Evolutionary conservation across 257 asterid species (phyloP).

Genomic region (Solanum tarapatanum): DNA sequence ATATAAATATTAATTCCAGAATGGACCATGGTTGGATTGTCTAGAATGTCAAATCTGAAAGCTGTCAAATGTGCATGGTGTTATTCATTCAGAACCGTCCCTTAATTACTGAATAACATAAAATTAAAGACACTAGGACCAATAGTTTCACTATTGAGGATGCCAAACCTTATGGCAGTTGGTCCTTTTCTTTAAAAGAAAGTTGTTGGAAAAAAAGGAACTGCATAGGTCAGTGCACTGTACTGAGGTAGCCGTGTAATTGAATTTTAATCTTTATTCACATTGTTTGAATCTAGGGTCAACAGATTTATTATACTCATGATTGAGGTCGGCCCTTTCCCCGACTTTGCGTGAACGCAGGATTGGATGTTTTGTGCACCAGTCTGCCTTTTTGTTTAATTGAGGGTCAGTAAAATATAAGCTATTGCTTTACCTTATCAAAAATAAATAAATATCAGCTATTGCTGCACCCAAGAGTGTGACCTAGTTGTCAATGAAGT

Average conservation of each 20-base stretch:
- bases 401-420: neutral
- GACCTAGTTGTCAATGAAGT: neutral
- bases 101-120: neutral
- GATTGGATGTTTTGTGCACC: neutral
- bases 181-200: neutral
- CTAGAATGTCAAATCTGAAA: neutral
- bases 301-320: neutral
- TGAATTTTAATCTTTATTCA: neutral
- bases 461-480: neutral
- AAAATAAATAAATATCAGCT: neutral
- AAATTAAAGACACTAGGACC: neutral
- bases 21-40: neutral
- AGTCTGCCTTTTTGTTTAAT: neutral
- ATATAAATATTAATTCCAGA: neutral
- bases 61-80: neutral
- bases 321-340: neutral
- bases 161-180: neutral
- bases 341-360: neutral
- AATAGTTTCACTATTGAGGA: neutral
- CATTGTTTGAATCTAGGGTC: neutral
- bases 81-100: neutral
- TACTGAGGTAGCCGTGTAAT: neutral
- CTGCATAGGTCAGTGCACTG: too few species aligned
- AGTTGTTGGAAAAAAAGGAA: neutral
- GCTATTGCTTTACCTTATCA: neutral